Percentiles rank a stretch among this genome's conserved stretches.
Evolutionary conservation across 768 basidiomycete genomes (phyloP).

Genomic region (Xanthoconium purpureum): DNA sequence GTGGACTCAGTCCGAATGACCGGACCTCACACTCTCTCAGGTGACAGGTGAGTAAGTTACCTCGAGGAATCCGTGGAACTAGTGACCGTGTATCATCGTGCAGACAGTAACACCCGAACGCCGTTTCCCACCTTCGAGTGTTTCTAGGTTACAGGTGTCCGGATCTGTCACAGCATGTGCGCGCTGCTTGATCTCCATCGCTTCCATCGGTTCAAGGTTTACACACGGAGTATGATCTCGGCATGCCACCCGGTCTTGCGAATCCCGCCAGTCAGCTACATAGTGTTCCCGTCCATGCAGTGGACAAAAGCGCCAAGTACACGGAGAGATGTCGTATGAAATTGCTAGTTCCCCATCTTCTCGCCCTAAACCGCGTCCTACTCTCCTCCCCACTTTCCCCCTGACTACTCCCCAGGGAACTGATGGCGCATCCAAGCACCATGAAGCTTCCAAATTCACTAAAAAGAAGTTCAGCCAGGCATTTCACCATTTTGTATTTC

Average conservation of each 20-base stretch:
- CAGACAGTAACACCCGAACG: not conserved
- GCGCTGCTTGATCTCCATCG: not conserved
- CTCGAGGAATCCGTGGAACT: not conserved
- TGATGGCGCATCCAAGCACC: conserved; percentile 24
- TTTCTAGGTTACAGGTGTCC: conserved; percentile 13
- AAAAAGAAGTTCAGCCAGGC: conserved; percentile 42
- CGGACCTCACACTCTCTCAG: not conserved
- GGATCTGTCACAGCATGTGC: conserved; percentile 1
- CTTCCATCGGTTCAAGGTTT: not conserved
- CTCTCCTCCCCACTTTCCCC: conserved; percentile 17
- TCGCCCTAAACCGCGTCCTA: conserved; percentile 2
- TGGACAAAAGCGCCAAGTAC: not conserved
- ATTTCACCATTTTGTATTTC: conserved; percentile 36
- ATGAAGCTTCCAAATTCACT: conserved; percentile 33
- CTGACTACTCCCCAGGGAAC: conserved; percentile 5
- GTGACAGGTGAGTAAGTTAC: conserved; percentile 3
- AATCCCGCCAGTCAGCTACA: conserved; percentile 3
- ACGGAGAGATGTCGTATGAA: conserved; percentile 9
- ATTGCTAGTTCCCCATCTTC: conserved; percentile 6
- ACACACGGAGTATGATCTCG: not conserved
- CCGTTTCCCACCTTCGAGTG: conserved; percentile 10
- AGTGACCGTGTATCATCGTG: not conserved
- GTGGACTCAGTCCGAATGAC: not conserved
- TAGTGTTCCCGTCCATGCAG: not conserved
- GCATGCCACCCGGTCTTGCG: not conserved